Evolutionary conservation across 108 stramenopile species (phyloP).

Genomic region (Epithemia pelagica): DNA sequence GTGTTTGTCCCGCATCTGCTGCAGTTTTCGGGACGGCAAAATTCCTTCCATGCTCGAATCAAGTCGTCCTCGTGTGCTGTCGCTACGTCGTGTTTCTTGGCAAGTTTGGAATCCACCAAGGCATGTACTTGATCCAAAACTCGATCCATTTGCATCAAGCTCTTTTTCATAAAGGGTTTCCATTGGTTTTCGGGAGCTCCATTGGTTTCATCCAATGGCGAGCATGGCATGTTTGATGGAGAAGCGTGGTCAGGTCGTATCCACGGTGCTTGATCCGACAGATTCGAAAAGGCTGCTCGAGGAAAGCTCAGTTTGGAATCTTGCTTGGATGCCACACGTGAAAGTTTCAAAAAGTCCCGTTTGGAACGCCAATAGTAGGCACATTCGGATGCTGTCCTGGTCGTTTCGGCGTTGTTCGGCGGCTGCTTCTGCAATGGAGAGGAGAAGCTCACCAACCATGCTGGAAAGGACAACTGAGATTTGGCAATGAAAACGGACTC

Average conservation of each 20-base stretch:
- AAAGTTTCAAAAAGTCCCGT: constrained; percentile 18
- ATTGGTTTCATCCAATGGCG: background rate
- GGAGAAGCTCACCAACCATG: constrained; percentile 21
- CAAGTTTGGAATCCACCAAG: background rate
- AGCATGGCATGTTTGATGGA: too few species aligned
- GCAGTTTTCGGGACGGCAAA: constrained; percentile 25
- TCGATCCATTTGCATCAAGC: constrained; percentile 27
- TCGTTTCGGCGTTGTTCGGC: background rate
- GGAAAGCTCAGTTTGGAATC: constrained; percentile 9
- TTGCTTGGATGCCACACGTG: constrained; percentile 7
- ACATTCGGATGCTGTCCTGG: background rate
- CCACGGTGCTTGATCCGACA: constrained; percentile 30
- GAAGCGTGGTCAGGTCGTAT: constrained; percentile 14
- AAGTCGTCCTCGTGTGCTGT: background rate
- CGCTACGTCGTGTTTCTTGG: background rate
- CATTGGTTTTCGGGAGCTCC: constrained; percentile 1
- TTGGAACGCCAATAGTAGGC: constrained; percentile 10
- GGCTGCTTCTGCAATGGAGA: constrained; percentile 5
- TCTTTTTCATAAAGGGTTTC: constrained; percentile 34
- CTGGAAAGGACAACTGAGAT: constrained; percentile 28
- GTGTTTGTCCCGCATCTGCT: background rate
- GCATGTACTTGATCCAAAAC: constrained; percentile 12
- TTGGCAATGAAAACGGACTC: constrained; percentile 23
- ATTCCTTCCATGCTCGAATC: constrained; percentile 21
- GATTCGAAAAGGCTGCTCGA: constrained; percentile 29